Base-by-base conservation (phyloP, 192 early-diverging fungal species). In the Haplosporangium gracile region DNA sequence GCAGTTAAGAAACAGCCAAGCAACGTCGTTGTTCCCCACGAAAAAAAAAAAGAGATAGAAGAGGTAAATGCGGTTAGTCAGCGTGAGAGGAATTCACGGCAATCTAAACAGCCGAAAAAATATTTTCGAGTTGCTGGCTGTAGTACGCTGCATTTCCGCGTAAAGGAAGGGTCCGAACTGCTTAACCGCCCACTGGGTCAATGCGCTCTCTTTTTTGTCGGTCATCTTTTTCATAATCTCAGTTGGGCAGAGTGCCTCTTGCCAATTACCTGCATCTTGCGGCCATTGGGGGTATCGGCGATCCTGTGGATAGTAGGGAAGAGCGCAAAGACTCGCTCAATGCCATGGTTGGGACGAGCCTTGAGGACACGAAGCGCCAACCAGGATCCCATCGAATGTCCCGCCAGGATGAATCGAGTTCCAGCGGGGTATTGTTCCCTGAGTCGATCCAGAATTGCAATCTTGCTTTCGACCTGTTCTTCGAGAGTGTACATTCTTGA, bases 251-350 rank as follows among this genome's bases (percentile, higher is more conserved):
- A 40, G 72, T 53, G 24, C 18, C 49, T 5, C 16, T 18, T 18
- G 16, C 20, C 2, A 40, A 26, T 68, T 91, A 93, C 92, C 70
- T 89, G 83, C 55, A 96, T 79, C 38, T 92, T 85, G 9, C 89
- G 89, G 20, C 96, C 97, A 18, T 95, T 94, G 0, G 95, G 95
- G 26, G 95, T 96, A n/a, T 91, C 82, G 2, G 91, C 93, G 60
- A 98, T 97, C 29, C 93, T 82, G 34, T 94, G 94, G 13, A 98
- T 79, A 1, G 96, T 95, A 24, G 97, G 97, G 78, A 97, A 98
- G 68, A 98, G 86, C 1, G 88, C 85, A 76, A 96, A 93, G 8
- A 95, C 72, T 22, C 92, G 92, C 45, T 88, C 82, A n/a, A 97
- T 92, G 32, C 90, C 89, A 71, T 91, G 91, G 57, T 92, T 80